Evolutionary conservation across 441 rosid genomes (phyloP), one percentile per base, ranked within the genome.

Genomic region (Jatropha multifida): DNA sequence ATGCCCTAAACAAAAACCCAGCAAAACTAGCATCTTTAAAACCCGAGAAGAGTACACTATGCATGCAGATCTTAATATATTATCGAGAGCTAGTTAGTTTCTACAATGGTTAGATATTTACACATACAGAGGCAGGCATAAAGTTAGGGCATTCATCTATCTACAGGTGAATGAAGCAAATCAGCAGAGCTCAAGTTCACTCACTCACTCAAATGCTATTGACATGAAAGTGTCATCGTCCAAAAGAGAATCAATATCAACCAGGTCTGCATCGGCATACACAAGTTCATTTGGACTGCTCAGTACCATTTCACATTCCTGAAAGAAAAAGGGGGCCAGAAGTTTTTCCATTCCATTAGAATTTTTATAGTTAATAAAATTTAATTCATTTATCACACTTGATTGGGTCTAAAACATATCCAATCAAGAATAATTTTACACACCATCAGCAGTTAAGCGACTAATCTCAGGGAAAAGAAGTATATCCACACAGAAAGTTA

Each of bases 141-240:
- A 61, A 76, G 82, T 81, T 80, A 79, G 82, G 71, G 83, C 83
- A 84, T 79, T 46, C 74, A 51, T 70, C 65, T 80, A 80, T 75
- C 81, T 81, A 84, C 83, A 78, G 75, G 68, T 42, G 38, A 63
- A 56, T 37, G 44, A 66, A 61, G 56, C 18, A 41, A 27, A 72
- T 37, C 23, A 64, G 60, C 49, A 42, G 42, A 65, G 13, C 68
- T 41, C 11, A 59, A 20, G 59, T 48, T 86, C 82, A 80, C 67
- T 88, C 56, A 80, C 32, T 32, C 32, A 32, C 10, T 44, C 88
- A 75, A 83, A 89, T 69, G 88, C 85, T 68, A 81, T 61, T 7
- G 96, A 82, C 94, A 92, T 89, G 79, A 87, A 82, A 23, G 86
- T 75, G 52, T 87, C 93, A 20, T 92, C 96, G 48, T 91, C 85